Evolutionary conservation across 495 filamentous ascomycete species (phyloP), one percentile per base, ranked within the genome.

Genomic region (Jackrogersella multiformis): DNA sequence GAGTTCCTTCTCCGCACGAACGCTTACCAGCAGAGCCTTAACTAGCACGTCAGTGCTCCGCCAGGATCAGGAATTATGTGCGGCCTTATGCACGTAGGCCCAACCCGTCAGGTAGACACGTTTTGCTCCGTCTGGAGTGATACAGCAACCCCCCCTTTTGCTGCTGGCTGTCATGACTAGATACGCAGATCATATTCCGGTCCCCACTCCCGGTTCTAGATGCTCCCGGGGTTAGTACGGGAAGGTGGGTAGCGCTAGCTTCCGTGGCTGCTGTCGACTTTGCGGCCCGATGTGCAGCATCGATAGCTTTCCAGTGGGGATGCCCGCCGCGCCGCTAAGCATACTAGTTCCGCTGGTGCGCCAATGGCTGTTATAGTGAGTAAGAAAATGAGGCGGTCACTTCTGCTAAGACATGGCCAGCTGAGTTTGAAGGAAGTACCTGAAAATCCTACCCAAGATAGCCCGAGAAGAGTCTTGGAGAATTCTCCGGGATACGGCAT

Each of bases 91-190:
- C 65, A 68, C 10, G 66, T 49, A 63, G 38, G 66, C 66, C 66
- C 66, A 64, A 68, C 66, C 32, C 28, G 15, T 68, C 45, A 68
- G 58, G 42, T 58, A n/a, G 66, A 64, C 66, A 59, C 38, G 41
- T 64, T 68, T 68, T 68, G 13, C 12, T 20, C 15, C 10, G 2
- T n/a, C 38, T 23, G 10, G 28, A 21, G 54, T 64, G 60, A 52
- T 63, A 64, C 16, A 42, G 46, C 39, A 64, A 59, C 66, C 32
- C 58, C 45, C 59, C 34, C 52, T 7, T 7, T 30, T 30, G 3
- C 4, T 3, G 7, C 7, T 7, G 7, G 7, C 26, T 30, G n/a
- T 30, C 26, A 30, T 30, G 7, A 30, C n/a, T n/a, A 30, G 4
- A 30, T 30, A 7, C 3, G 26, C 4, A 3, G 38, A 10, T n/a